Evolutionary conservation across 2,329 filamentous ascomycete species (phyloP).

Genomic region (Colletotrichum camelliae): DNA sequence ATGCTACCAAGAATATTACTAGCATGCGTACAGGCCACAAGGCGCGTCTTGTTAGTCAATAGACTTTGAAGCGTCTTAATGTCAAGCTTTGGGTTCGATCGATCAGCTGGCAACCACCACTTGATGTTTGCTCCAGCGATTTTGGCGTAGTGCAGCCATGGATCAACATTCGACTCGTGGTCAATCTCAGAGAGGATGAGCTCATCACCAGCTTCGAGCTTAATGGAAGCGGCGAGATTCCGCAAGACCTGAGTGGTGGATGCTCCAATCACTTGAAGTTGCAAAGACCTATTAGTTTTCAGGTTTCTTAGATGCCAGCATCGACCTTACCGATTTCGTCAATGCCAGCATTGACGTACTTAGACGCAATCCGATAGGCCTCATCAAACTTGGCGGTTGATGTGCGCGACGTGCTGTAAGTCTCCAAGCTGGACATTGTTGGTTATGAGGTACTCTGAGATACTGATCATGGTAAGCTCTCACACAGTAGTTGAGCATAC

Average conservation of each 20-base stretch:
- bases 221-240: constrained; percentile 66
- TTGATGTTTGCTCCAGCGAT: constrained; percentile 66
- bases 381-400: constrained; percentile 63
- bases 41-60: constrained; percentile 56
- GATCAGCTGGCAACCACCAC: constrained; percentile 68
- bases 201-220: constrained; percentile 63
- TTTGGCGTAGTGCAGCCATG: constrained; percentile 73
- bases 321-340: constrained; percentile 58
- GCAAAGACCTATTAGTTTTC: background rate
- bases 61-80: background rate
- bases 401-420: constrained; percentile 64
- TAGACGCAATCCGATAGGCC: constrained; percentile 69
- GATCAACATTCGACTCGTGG: constrained; percentile 78
- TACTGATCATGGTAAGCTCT: constrained; percentile 38
- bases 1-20: constrained; percentile 78
- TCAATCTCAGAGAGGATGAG: constrained; percentile 75
- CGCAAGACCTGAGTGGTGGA: constrained; percentile 80
- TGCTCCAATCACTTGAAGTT: constrained; percentile 61
- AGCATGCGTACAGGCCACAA: constrained; percentile 76
- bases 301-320: background rate
- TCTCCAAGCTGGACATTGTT: constrained; percentile 80
- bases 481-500: constrained; percentile 39
- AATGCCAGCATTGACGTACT: constrained; percentile 70
- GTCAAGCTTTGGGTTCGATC: constrained; percentile 56
- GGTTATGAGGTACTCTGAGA: constrained; percentile 68